Evolutionary conservation across 306 rosid genomes (phyloP), one percentile per base, ranked within the genome.

Genomic region (Castanopsis chinensis): DNA sequence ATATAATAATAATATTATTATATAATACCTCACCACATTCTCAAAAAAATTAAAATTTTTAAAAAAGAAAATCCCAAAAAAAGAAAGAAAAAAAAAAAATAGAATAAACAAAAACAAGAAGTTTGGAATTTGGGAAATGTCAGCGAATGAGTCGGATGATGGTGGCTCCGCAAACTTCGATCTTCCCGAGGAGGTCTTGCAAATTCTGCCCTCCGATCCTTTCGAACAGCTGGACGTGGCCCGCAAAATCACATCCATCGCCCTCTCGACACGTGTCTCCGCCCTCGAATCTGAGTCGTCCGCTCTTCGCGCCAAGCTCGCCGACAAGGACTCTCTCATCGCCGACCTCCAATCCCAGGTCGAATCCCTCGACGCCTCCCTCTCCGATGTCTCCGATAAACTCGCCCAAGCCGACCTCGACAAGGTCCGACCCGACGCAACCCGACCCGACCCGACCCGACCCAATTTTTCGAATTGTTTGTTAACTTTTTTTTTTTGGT

Each of bases 161-260:
- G 78, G 89, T 79, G 83, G 69, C 55, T 43, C 89, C n/a, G 7
- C 45, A 41, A 80, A 74, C 69, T 81, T 88, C 64, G 89, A 89
- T 19, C 91, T 95, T 79, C 92, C 98, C 10, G 91, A 89, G 56
- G 96, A 90, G 54, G 72, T 95, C 18, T 64, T 95, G 71, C 81
- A 72, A 75, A 80, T 80, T 15, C 84, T 95, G 69, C 98, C 99
- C 57, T 83, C 93, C 1, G 97, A 95, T 92, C 99, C 98, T 20
- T 95, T 92, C 81, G 90, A 90, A 69, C 99, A 90, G 58, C 97
- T 95, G 18, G 97, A 95, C 72, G 97, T 95, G 85, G 99, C 99
- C 27, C 99, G 98, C 81, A 95, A 86, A 75, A 93, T 93, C 85
- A 91, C 90, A 2, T 95, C 96, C 88, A 83, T 92, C 67, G 97